Base-by-base conservation (phyloP, 768 basidiomycete species). In the Pleurotus tuoliensis region DNA sequence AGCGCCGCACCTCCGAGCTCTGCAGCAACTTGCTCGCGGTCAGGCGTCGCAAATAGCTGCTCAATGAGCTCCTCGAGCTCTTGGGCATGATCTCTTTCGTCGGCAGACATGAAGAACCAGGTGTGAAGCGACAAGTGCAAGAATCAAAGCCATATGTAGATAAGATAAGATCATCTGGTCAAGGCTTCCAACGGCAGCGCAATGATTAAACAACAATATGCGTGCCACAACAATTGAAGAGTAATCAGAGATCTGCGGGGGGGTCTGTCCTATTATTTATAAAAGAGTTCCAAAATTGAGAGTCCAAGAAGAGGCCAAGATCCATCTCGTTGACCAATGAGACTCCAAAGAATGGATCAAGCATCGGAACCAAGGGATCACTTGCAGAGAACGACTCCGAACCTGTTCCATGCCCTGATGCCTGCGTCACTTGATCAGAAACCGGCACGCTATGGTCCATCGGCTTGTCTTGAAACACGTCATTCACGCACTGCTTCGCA, bases 1-100 rank as follows among this genome's bases (percentile, higher is more conserved):
- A 48, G 34, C 8, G 59, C 46, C 61, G 57, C 55, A 74, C 79
- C 79, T 58, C 71, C 73, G 12, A 82, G 72, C 71, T 82, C 81
- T 37, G 73, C 74, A 46, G 74, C 77, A 22, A 80, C 70, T 37
- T 73, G 65, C 58, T 79, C 80, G 61, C 71, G 66, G 40, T 76
- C 71, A 4, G 76, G 68, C 18, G 67, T 68, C 53, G 22, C 20
- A 15, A 22, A 18, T 13, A 53, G 39, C 9, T 20, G 12, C n/a
- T 39, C 51, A 9, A 53, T 22, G 1, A 52, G 34, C 16, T 40
- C 18, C 24, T 34, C 18, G 13, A 53, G 39, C 24, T 53, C 51
- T 30, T 53, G 51, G 56, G 56, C 49, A 66, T 67, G 30, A 75
- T 61, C n/a, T 63, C 59, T 46, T 47, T 45, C 54, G 5, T 39